Evolutionary conservation across 371 early-diverging fungal species (phyloP), one percentile per base, ranked within the genome.

Genomic region (Mortierella sp.): DNA sequence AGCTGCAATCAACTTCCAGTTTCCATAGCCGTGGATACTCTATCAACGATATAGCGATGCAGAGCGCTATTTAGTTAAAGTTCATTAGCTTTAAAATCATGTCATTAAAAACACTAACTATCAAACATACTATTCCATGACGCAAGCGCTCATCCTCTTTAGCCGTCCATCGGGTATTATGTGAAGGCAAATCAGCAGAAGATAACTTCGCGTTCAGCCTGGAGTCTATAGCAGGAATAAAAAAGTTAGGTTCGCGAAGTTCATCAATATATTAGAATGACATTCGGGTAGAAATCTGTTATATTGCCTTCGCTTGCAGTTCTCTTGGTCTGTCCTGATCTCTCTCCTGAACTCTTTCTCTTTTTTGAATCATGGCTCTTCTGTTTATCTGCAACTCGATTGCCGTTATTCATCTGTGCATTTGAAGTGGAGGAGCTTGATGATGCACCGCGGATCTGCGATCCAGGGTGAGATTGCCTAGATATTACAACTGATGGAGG

Each of bases 1-100:
- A 11, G 85, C 83, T 6, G 91, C 84, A 40, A 93, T 88, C 4
- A 70, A 68, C 61, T 88, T 90, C 94, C 94, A 93, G 54, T 89
- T 87, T 16, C 93, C 93, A 64, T 89, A 88, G 1, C 93, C 93
- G 73, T 87, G 84, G 51, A 84, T 72, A 69, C 80, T 68, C 90
- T 91, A 68, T 45, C 16, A 39, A 39, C 22, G 26, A 22, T 4
- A 54, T 12, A 30, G 30, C 30, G 6, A 18, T 58, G 26, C 30
- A 22, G 6, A 35, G 30, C 43, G 11, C 11, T 16, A 16, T 14
- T 43, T 14, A 43, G 16, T 8, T 16, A 43, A 52, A 8, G 24
- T 3, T 52, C 20, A 3, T 52, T 52, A 22, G 9, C 12, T 22
- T 18, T 52, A 35, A 35, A 8, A 35, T 35, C 35, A 1, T 35